Conservation (phyloP, 1,139 yeast species). For the Nematodospora anomalae region DNA sequence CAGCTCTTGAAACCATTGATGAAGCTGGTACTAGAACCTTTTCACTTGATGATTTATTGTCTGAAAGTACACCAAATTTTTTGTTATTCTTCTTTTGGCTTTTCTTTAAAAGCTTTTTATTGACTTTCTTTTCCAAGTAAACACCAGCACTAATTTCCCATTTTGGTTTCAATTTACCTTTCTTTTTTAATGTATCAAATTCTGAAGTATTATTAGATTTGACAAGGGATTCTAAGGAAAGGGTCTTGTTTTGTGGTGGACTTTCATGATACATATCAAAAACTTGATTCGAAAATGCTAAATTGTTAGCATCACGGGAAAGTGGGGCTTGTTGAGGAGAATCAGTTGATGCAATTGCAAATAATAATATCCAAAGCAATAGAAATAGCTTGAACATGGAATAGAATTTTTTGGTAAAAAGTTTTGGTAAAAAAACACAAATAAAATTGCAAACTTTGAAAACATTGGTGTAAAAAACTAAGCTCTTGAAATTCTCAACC, state of each 20-base stretch:
- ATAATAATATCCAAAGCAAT: slow-evolving; percentile 2
- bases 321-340: not conserved
- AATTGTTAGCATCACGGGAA: slow-evolving; percentile 5
- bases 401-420: not conserved
- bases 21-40: slow-evolving; percentile 7
- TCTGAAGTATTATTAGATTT: slow-evolving; percentile 2
- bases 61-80: slow-evolving; percentile 7
- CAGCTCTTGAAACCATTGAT: slow-evolving; percentile 12
- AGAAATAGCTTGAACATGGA: slow-evolving; percentile 2
- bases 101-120: slow-evolving; percentile 13
- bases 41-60: slow-evolving; percentile 2
- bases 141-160: slow-evolving; percentile 15
- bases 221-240: not conserved
- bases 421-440: not conserved
- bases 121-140: slow-evolving; percentile 15
- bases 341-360: not conserved
- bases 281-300: slow-evolving; percentile 10
- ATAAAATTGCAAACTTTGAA: not conserved
- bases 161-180: slow-evolving; percentile 13
- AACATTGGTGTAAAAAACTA: not conserved
- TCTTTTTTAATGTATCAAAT: slow-evolving; percentile 10
- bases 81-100: slow-evolving; percentile 5
- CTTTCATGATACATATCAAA: slow-evolving; percentile 7
- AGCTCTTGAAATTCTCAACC: too few relatives aligned
- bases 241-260: slow-evolving; percentile 1